phyloP scores from a whole-genome alignment of 495 filamentous ascomycete species.

The Penicillium samsonianum region DNA sequence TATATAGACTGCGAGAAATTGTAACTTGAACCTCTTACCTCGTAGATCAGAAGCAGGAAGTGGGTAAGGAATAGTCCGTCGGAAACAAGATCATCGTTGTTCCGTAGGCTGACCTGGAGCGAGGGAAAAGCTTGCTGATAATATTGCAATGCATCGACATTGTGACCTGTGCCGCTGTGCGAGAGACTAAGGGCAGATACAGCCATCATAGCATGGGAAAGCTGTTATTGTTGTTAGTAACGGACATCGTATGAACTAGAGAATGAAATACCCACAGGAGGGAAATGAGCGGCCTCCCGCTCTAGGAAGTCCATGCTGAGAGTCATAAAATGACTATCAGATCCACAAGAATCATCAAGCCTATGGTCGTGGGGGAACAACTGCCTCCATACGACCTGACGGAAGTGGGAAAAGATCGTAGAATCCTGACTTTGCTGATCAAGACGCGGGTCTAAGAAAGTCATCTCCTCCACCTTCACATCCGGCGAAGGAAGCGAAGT shows the following conservation, averaged over 20 bases:
- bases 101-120: conserved; percentile 47
- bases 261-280: conserved; percentile 45
- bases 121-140: conserved; percentile 57
- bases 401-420: conserved; percentile 47
- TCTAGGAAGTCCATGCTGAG: conserved; percentile 51
- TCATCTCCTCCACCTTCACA: conserved; percentile 20
- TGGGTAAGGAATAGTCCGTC: conserved; percentile 60
- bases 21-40: conserved; percentile 40
- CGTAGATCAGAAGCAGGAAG: conserved; percentile 61
- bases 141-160: conserved; percentile 54
- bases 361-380: conserved; percentile 33
- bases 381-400: conserved; percentile 44
- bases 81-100: conserved; percentile 53
- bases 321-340: conserved; percentile 30
- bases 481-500: conserved; percentile 23
- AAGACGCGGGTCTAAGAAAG: conserved; percentile 21
- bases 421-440: conserved; percentile 35
- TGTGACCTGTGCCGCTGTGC: conserved; percentile 46
- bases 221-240: conserved; percentile 38
- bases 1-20: background rate
- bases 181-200: conserved; percentile 57
- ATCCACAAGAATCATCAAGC: conserved; percentile 26
- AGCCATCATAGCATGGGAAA: conserved; percentile 63
- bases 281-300: conserved; percentile 49
- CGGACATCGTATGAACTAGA: background rate